A percentile compares a stretch with the other conserved stretches of the same genome.
These are phyloP conservation scores for Trametes sp. DNA, from an alignment of 1,284 basidiomycete species.

Conservation along the genomic window DNA sequence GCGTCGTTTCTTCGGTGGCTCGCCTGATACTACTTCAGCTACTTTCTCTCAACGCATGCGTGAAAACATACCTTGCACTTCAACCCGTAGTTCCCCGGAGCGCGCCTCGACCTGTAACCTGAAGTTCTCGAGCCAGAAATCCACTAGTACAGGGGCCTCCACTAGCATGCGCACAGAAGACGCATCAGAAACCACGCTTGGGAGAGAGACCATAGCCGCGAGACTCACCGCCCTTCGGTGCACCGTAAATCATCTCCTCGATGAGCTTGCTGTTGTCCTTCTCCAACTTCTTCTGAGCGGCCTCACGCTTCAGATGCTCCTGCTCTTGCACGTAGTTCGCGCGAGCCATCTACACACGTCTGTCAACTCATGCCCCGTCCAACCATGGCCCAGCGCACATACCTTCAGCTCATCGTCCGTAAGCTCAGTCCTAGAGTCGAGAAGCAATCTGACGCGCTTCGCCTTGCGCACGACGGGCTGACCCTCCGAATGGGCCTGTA, in stretches of 20 bases:
- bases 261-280: slow-evolving; percentile 62
- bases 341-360: slow-evolving; percentile 58
- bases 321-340: slow-evolving; percentile 73
- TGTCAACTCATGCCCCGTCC: neutral
- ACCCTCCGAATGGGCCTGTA: slow-evolving; percentile 41
- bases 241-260: slow-evolving; percentile 73
- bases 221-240: slow-evolving; percentile 66
- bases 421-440: slow-evolving; percentile 77
- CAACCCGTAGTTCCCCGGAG: slow-evolving; percentile 54
- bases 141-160: slow-evolving; percentile 63
- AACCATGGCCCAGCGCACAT: neutral
- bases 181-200: neutral
- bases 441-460: slow-evolving; percentile 47
- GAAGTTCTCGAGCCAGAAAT: slow-evolving; percentile 78
- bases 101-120: slow-evolving; percentile 71
- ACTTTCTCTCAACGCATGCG: neutral
- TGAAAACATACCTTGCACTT: slow-evolving; percentile 42
- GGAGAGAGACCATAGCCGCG: neutral
- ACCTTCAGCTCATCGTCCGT: slow-evolving; percentile 83
- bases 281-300: slow-evolving; percentile 60
- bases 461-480: slow-evolving; percentile 44
- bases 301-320: slow-evolving; percentile 55
- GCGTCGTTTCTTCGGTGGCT: slow-evolving; percentile 50
- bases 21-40: slow-evolving; percentile 36
- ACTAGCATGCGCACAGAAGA: slow-evolving; percentile 44